Evolutionary conservation across 2,329 filamentous ascomycete genomes (phyloP).

Genomic region (Stagonosporopsis vannaccii): DNA sequence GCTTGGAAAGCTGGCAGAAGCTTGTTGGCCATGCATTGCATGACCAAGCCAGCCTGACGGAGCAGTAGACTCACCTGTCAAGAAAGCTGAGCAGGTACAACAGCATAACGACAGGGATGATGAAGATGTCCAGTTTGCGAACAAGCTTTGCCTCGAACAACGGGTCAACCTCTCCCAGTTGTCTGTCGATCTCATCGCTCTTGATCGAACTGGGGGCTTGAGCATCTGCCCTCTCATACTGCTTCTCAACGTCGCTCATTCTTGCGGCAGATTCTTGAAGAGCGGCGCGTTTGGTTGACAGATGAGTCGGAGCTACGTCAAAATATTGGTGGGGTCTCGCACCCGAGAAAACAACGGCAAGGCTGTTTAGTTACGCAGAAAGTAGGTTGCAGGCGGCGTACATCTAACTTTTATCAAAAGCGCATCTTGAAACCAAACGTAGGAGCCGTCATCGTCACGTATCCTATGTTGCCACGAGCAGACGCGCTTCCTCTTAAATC

Average conservation of each 20-base stretch:
- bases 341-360: not conserved
- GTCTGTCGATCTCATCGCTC: slow-evolving; percentile 36
- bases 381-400: not conserved
- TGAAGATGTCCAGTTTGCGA: slow-evolving; percentile 68
- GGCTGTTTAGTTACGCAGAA: not conserved
- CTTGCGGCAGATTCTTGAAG: not conserved
- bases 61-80: slow-evolving; percentile 62
- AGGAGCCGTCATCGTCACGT: slow-evolving; percentile 30
- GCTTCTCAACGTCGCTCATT: slow-evolving; percentile 43
- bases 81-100: slow-evolving; percentile 79
- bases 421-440: slow-evolving; percentile 28
- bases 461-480: slow-evolving; percentile 18
- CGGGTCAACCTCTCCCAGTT: slow-evolving; percentile 45
- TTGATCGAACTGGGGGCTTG: slow-evolving; percentile 21
- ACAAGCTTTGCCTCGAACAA: slow-evolving; percentile 64
- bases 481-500: slow-evolving; percentile 31
- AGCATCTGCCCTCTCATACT: slow-evolving; percentile 21
- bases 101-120: slow-evolving; percentile 72
- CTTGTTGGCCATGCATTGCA: not conserved
- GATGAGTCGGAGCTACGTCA: slow-evolving; percentile 11
- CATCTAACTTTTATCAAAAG: not conserved
- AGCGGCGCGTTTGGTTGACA: slow-evolving; percentile 2
- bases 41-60: too few species aligned
- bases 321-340: slow-evolving; percentile 1
- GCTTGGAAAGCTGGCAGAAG: not conserved